Base-by-base conservation (phyloP, 495 filamentous ascomycete species). In the Neurospora sublineolata region DNA sequence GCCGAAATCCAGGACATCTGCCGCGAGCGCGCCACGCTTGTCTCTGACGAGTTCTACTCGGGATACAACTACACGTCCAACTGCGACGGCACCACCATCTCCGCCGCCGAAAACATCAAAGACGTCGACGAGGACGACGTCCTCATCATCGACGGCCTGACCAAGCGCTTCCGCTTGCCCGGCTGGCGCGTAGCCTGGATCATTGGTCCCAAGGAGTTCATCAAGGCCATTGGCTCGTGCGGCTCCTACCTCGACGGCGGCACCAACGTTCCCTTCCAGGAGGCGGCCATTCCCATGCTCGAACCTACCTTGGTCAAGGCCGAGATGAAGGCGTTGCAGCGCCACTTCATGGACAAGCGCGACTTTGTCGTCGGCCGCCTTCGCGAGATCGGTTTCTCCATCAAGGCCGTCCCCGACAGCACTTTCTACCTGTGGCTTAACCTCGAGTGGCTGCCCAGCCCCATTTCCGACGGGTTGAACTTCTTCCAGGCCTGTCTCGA, bases 101-200 rank as follows among this genome's bases (percentile, higher is more conserved):
- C 9, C 12, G 46, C 16, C 41, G n/a, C 78, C 77, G 90, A 91
- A 72, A 94, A 97, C 77, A 87, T 98, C 70, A 84, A 94, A 79
- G 86, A 89, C 73, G 87, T 88, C 69, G 84, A 90, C 68, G 82
- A 86, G 68, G 85, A 86, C 68, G 84, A 96, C 75, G 94, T 98
- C 9, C 88, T 98, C 52, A 90, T 98, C 76, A 94, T 98, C 70
- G 94, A 98, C 80, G 94, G 94, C 52, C 88, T 98, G 20, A 98
- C 94, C 71, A 98, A 98, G 86, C 91, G 93, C 69, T 98, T 98
- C 88, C 90, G 94, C 73, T 88, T 98, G 3, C 94, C 94, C 3
- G 94, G 94, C 70, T 98, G 94, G 94, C 92, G 94, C 74, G 93
- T 98, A 67, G 94, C 94, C 10, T 97, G 94, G 94, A 91, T 98